phyloP scores from a whole-genome alignment of 495 filamentous ascomycete genomes.

The Penicillium desertorum region DNA sequence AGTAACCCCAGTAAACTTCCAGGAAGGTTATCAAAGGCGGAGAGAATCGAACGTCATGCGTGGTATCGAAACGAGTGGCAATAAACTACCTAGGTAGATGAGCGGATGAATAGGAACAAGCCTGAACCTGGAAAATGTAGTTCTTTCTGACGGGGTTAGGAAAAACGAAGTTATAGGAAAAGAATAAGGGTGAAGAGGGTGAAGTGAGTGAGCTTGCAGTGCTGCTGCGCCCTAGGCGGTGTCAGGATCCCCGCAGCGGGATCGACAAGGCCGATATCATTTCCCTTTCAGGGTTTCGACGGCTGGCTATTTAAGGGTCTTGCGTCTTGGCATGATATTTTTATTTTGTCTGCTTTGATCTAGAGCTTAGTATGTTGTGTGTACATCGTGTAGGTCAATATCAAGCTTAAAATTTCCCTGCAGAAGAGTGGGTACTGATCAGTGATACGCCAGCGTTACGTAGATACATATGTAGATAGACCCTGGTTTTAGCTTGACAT shows the following conservation, averaged over 20 bases:
- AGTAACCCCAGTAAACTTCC: not conserved
- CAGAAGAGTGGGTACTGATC: slow-evolving; percentile 14
- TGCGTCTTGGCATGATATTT: slow-evolving; percentile 4
- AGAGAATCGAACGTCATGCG: slow-evolving; percentile 7
- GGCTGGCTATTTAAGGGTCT: slow-evolving; percentile 5
- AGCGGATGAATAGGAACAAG: no score
- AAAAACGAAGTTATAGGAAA: not conserved
- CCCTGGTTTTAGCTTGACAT: slow-evolving; percentile 2
- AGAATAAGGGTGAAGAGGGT: not conserved
- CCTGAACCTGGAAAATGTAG: not conserved
- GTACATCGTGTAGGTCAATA: not conserved
- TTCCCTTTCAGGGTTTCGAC: not conserved
- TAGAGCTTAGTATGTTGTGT: not conserved
- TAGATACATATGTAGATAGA: not conserved
- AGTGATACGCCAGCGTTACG: slow-evolving; percentile 10
- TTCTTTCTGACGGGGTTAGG: not conserved
- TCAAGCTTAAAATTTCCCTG: slow-evolving; percentile 7
- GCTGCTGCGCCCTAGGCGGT: slow-evolving; percentile 22
- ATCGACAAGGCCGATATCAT: slow-evolving; percentile 20
- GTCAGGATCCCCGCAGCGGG: slow-evolving; percentile 25
- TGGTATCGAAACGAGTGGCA: slow-evolving; percentile 1
- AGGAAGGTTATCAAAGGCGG: slow-evolving; percentile 7
- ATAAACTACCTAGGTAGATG: not conserved
- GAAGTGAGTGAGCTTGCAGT: not conserved
- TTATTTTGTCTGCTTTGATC: not conserved